Evolutionary conservation across 495 filamentous ascomycete species (phyloP), one percentile per base, ranked within the genome.

Genomic region (Penicillium taxi): DNA sequence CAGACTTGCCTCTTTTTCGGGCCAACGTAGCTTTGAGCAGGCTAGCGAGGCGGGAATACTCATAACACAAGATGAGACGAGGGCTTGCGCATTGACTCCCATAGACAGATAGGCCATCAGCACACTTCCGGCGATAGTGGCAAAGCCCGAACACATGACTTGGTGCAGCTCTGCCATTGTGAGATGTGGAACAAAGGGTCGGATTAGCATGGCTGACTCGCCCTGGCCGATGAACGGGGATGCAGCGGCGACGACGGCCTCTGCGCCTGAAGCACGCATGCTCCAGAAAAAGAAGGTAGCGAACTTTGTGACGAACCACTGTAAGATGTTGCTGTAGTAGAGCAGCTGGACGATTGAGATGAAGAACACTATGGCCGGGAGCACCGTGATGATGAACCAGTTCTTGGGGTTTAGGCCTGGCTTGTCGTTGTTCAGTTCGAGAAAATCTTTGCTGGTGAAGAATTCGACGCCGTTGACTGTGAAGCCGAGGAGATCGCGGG

Each of bases 171-270:
- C 88, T 38, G 86, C 85, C 47, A 74, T 59, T 24, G 88, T 95
- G 39, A 93, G 68, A 56, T 91, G 76, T 5, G 81, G 63, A 30
- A 95, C 75, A 59, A 89, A 95, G 5, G 86, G 86, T 24, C 78
- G 77, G 64, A 95, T 86, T 33, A 95, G 65, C 81, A 95, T 90
- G 22, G 84, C 88, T 6, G 83, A 88, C 68, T 95, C 88, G 44
- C 88, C 88, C 64, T 91, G 87, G 20, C 88, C 88, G 46, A 94
- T 89, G 63, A 94, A 95, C 1, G 88, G 88, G 4, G 87, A 88
- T n/a, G 88, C 88, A 27, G 87, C 83, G 19, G 88, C 88, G 18
- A 94, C 88, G 19, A 95, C 82, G 15, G 88, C 86, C 55, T 94
- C 88, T 29, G 84, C 86, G 26, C 88, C 88, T n/a, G 86, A 91